Evolutionary conservation across 148 eudicot genomes (phyloP).

Genomic region (Suaeda aralocaspica): DNA sequence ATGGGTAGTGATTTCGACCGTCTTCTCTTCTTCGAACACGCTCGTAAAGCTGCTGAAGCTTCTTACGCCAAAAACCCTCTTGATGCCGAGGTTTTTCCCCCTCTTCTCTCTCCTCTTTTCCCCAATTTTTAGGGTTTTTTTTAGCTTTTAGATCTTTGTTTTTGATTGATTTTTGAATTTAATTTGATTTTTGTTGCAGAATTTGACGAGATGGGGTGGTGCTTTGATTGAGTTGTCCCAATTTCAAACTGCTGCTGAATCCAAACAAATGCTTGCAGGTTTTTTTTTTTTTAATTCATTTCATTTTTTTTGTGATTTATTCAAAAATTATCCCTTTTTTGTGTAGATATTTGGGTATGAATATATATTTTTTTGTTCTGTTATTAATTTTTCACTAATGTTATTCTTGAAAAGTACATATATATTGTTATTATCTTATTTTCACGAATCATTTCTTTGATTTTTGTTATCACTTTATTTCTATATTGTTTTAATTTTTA

Average conservation of each 20-base stretch:
- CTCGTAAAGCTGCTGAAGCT: conserved; percentile 66
- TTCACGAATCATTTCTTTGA: background rate
- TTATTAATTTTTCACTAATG: background rate
- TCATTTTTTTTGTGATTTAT: background rate
- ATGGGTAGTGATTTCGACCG: conserved; percentile 65
- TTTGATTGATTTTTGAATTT: background rate
- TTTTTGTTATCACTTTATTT: too few species aligned
- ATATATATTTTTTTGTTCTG: background rate
- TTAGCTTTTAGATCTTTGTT: background rate
- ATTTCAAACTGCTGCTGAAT: conserved; percentile 23
- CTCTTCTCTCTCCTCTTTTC: background rate
- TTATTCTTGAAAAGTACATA: background rate
- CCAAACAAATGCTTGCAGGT: conserved; percentile 44
- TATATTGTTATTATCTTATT: too few species aligned
- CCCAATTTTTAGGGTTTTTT: background rate
- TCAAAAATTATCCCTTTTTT: background rate
- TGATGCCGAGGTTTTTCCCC: conserved; percentile 54
- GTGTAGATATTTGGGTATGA: conserved; percentile 1
- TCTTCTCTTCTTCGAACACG: conserved; percentile 66
- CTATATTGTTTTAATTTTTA: too few species aligned
- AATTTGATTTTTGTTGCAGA: conserved; percentile 26
- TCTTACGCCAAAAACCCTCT: conserved; percentile 54
- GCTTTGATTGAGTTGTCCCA: conserved; percentile 46
- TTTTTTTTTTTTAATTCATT: background rate
- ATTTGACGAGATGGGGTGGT: conserved; percentile 50